A percentile compares a stretch with the other conserved stretches of the same genome.
phyloP scores from a whole-genome alignment of 202 grass and related monocot species.

The Eragrostis tef region DNA sequence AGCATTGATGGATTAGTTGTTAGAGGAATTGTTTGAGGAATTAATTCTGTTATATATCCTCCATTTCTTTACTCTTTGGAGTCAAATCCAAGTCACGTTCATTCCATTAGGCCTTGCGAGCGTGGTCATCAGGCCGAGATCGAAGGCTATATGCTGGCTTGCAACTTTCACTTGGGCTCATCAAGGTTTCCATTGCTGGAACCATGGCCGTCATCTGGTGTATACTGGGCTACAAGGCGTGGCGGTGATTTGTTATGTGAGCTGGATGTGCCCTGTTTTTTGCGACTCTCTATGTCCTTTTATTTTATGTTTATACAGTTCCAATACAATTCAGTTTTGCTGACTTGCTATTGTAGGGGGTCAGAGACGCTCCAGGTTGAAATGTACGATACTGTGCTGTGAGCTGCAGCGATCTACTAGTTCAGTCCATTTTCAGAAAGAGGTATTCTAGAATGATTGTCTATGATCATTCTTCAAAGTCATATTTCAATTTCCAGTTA shows the following conservation, averaged over 20 bases:
- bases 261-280: neutral
- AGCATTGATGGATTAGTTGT: too few relatives aligned
- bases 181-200: conserved; percentile 26
- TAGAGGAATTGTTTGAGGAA: too few relatives aligned
- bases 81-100: too few relatives aligned
- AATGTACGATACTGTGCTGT: conserved; percentile 20
- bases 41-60: too few relatives aligned
- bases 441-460: conserved; percentile 30
- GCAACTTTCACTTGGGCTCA: conserved; percentile 25
- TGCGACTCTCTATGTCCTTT: neutral
- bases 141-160: conserved; percentile 42
- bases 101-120: neutral
- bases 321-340: conserved; percentile 9
- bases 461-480: neutral
- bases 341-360: conserved; percentile 33
- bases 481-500: conserved; percentile 13
- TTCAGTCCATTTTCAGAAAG: conserved; percentile 31
- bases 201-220: conserved; percentile 27
- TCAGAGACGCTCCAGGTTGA: neutral
- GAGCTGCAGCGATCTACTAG: conserved; percentile 22
- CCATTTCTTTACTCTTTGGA: too few relatives aligned
- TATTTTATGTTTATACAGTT: neutral
- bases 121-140: neutral
- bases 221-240: conserved; percentile 2
- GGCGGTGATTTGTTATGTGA: conserved; percentile 20